Percentiles rank a stretch among this genome's conserved stretches.
Conservation (phyloP, 2,329 filamentous ascomycete genomes). For the Xylariaceae sp. region DNA sequence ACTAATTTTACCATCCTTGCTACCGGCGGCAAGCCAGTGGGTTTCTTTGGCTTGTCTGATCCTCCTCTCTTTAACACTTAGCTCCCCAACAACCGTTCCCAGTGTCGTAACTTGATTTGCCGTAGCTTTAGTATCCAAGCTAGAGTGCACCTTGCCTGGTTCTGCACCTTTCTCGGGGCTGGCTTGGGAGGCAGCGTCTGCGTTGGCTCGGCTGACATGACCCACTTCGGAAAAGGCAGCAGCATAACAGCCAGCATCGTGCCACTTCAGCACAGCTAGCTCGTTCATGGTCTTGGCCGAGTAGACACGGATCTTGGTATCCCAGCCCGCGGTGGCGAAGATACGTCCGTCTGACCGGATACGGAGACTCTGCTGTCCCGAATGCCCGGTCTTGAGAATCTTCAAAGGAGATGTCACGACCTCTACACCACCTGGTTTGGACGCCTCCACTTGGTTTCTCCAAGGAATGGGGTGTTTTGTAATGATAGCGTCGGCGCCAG, state of each 20-base stretch:
- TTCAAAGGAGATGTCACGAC: constrained; percentile 48
- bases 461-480: constrained; percentile 65
- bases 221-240: constrained; percentile 61
- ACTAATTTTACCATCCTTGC: constrained; percentile 92
- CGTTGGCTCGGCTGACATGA: constrained; percentile 2
- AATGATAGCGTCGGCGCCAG: constrained; percentile 73
- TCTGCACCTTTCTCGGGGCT: constrained; percentile 6
- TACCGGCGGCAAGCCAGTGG: constrained; percentile 86
- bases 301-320: constrained; percentile 75
- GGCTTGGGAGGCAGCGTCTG: constrained; percentile 4
- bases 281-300: constrained; percentile 75
- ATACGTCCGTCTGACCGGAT: constrained; percentile 77
- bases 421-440: constrained; percentile 1
- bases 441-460: constrained; percentile 7
- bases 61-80: constrained; percentile 58
- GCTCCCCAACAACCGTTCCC: constrained; percentile 28
- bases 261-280: constrained; percentile 90
- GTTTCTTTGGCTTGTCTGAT: constrained; percentile 59
- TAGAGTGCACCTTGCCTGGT: constrained; percentile 1
- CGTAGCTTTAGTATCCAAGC: constrained; percentile 5
- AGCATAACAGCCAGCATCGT: constrained; percentile 80
- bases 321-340: constrained; percentile 91
- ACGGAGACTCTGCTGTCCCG: constrained; percentile 77
- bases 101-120: constrained; percentile 12
- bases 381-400: constrained; percentile 71